Evolutionary conservation across 2,329 filamentous ascomycete species (phyloP), one percentile per base, ranked within the genome.

Genomic region (Pseudopyricularia cyperi): DNA sequence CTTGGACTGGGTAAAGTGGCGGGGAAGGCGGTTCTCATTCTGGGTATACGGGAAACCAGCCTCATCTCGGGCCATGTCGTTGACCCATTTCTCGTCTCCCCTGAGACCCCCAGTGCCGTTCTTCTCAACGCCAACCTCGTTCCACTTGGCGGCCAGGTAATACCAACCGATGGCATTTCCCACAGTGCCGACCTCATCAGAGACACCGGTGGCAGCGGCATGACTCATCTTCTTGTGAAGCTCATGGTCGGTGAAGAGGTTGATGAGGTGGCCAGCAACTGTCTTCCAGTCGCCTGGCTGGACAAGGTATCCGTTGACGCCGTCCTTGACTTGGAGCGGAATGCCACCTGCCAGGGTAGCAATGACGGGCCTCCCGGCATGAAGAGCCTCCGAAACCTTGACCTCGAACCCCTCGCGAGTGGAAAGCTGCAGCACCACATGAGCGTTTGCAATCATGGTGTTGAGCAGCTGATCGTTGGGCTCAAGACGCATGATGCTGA

Each of bases 341-440:
- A 93, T 90, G 11, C 87, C 87, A n/a, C 87, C 87, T 1, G 83
- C 82, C 19, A 74, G 72, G 1, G 84, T 87, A 3, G 83, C 85
- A 56, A 93, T 88, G 59, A 89, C 77, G 1, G 87, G 87, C 2
- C 84, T 79, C 14, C 87, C 87, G 46, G 89, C 87, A 62, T 90
- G 87, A 22, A 91, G 72, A 1, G 85, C 87, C 66, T 93, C 88
- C 0, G 84, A 89, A 5, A 93, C 86, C 66, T 93, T 93, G 59
- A 93, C 83, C 66, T 93, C 87, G 59, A 93, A 93, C 0, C 87
- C 87, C 63, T 93, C 87, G 34, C 85, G 79, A 0, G 83, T 89
- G 3, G 85, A 90, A 6, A 93, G 78, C 65, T 93, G 87, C 7
- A 93, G 75, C 1, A 83, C 83, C 7, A 89, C 79, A 53, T 83